A percentile compares a stretch with the other conserved stretches of the same genome.
Conservation (phyloP, 1,284 basidiomycete species). For the Ganoderma multipileum region DNA sequence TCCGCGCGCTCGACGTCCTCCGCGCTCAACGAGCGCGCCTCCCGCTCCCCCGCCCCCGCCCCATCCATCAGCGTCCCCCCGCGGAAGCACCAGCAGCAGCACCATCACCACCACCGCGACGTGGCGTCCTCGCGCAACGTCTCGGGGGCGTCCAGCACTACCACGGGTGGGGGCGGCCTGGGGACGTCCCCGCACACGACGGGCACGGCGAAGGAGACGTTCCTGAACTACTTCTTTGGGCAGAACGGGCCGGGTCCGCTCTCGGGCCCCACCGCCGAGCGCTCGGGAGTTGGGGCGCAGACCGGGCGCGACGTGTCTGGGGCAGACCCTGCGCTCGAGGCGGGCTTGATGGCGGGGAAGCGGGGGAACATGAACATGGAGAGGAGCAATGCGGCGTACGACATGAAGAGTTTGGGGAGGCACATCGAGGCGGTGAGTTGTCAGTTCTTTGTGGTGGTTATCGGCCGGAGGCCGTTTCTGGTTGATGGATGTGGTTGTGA, state of each 20-base stretch:
- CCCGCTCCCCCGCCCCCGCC: conserved; percentile 44
- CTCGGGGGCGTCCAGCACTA: conserved; percentile 37
- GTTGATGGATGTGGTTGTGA: not conserved
- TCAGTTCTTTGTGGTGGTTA: not conserved
- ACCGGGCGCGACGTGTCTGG: conserved; percentile 67
- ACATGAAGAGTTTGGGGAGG: conserved; percentile 98
- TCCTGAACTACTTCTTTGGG: conserved; percentile 96
- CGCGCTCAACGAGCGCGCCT: conserved; percentile 74
- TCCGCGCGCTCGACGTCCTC: conserved; percentile 39
- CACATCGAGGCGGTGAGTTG: conserved; percentile 91
- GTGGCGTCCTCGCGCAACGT: conserved; percentile 39
- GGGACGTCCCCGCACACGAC: conserved; percentile 20
- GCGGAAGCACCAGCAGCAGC: conserved; percentile 30
- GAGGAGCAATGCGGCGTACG: conserved; percentile 87
- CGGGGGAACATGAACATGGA: conserved; percentile 61
- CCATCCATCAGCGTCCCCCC: conserved; percentile 26
- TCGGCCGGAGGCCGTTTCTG: not conserved
- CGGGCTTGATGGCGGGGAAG: conserved; percentile 72
- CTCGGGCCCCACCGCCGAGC: conserved; percentile 56
- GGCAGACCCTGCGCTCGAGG: conserved; percentile 53
- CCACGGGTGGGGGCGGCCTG: conserved; percentile 22
- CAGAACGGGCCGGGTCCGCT: conserved; percentile 78
- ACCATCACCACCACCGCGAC: conserved; percentile 42
- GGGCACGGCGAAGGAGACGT: conserved; percentile 80
- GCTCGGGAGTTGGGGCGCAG: conserved; percentile 24